Base-by-base conservation (phyloP, 2,329 filamentous ascomycete genomes). In the Whalleya microplaca region DNA sequence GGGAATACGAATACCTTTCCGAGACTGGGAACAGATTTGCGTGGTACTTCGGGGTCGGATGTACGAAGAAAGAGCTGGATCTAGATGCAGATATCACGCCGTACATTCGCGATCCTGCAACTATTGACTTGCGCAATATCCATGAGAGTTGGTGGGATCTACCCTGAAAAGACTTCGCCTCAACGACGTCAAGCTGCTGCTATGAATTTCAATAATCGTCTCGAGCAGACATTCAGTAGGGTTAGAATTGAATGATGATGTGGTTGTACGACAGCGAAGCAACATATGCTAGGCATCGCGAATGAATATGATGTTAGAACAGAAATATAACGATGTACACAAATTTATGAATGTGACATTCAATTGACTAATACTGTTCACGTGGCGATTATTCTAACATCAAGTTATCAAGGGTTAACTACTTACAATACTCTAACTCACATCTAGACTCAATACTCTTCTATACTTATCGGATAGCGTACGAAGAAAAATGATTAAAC, bases 91-190 rank as follows among this genome's bases (percentile, higher is more conserved):
- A 90, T 64, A 75, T 89, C 68, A 88, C 85, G 10, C 75, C 80
- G 9, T 90, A 91, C 76, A 69, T 92, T 53, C 81, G 75, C 61
- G 64, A 79, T 27, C 82, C 82, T 0, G 78, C 77, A 37, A 76
- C 82, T 32, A 76, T 86, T 41, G 84, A 90, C 67, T 71, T 91
- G 58, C 78, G 79, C 61, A 79, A 84, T 44, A 68, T 89, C 49
- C 83, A 91, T 68, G 89, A 92, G 76, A 79, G 79, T 18, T 92
- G 88, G 88, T 90, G 82, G 79, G 78, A 79, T 71, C 65, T 76
- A 14, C 62, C 57, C 42, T 64, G 48, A 52, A 23, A 12, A 7
- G 10, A 6, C 32, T 37, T 37, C 8, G 32, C 3, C 10, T 37
- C 32, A 3, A 12, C 3, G 10, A 37, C 14, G 32, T 12, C 10